A percentile compares a stretch with the other conserved stretches of the same genome.
These are phyloP conservation scores for Leucocoprinus sp. DNA, from an alignment of 768 basidiomycete genomes.

Conservation along the genomic window DNA sequence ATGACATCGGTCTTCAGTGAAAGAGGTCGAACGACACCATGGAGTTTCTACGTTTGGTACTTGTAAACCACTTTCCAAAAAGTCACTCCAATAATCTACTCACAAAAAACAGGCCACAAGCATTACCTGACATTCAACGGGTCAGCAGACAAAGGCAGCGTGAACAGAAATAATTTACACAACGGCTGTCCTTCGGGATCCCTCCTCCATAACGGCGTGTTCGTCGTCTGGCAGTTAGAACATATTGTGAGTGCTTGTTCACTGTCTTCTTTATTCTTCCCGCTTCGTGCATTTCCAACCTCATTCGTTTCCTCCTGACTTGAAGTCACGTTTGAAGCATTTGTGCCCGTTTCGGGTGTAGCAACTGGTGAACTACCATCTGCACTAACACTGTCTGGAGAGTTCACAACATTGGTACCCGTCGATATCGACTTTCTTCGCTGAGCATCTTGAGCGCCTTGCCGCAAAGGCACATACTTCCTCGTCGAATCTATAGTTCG, in stretches of 20 bases:
- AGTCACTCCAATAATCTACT: constrained; percentile 28
- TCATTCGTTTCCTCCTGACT: constrained; percentile 13
- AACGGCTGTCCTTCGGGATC: constrained; percentile 91
- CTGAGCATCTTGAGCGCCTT: constrained; percentile 46
- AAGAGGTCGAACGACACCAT: constrained; percentile 89
- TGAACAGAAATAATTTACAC: constrained; percentile 43
- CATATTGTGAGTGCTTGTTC: constrained; percentile 76
- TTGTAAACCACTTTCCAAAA: constrained; percentile 9
- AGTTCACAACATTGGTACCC: constrained; percentile 7
- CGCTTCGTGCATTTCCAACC: constrained; percentile 20
- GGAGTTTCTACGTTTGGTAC: constrained; percentile 63
- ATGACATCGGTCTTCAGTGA: constrained; percentile 96
- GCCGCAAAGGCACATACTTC: constrained; percentile 62
- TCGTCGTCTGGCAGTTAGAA: constrained; percentile 93
- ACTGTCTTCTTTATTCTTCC: constrained; percentile 63
- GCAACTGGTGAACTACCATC: constrained; percentile 51
- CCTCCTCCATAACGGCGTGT: constrained; percentile 87
- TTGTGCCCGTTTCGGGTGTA: constrained; percentile 50
- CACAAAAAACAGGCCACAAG: constrained; percentile 90
- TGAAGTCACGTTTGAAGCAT: constrained; percentile 15
- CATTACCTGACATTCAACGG: constrained; percentile 50
- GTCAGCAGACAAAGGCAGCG: constrained; percentile 6
- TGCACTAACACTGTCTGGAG: constrained; percentile 14
- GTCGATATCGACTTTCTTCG: constrained; percentile 38
- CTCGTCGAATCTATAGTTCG: constrained; percentile 26